These are phyloP conservation scores for Wickerhamomyces bisporus DNA, from an alignment of 805 yeast species.

Conservation along the genomic window DNA sequence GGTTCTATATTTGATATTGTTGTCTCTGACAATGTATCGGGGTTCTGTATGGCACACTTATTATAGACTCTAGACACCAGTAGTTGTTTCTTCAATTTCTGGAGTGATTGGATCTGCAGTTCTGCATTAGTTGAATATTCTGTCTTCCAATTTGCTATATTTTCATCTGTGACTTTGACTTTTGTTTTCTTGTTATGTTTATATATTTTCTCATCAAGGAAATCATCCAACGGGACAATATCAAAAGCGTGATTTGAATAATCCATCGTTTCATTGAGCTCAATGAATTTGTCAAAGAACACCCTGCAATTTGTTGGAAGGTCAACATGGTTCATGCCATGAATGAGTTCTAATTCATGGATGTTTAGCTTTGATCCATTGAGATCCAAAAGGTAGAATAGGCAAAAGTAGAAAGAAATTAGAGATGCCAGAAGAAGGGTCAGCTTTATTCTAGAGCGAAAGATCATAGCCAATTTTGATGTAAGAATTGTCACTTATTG, in stretches of 20 bases:
- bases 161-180: background rate
- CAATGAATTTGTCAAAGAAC: background rate
- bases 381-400: too few species aligned
- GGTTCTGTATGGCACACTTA: conserved; percentile 4
- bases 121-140: conserved; percentile 5
- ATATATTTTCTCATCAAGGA: background rate
- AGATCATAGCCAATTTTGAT: too few species aligned
- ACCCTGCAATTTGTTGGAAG: background rate
- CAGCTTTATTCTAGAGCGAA: too few species aligned
- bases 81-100: background rate
- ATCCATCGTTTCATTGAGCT: background rate
- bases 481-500: too few species aligned
- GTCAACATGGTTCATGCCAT: too few species aligned
- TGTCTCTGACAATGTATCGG: background rate
- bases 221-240: background rate
- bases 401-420: too few species aligned
- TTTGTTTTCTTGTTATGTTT: conserved; percentile 1
- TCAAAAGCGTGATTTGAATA: conserved; percentile 2
- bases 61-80: background rate
- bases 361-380: too few species aligned
- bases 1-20: too few species aligned
- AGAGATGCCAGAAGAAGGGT: too few species aligned
- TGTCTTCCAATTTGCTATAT: background rate
- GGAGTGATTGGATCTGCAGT: conserved; percentile 1
- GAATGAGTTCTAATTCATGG: too few species aligned